A percentile compares a stretch with the other conserved stretches of the same genome.
Conservation (phyloP, 2,329 filamentous ascomycete genomes). For the Thielaviopsis populi region DNA sequence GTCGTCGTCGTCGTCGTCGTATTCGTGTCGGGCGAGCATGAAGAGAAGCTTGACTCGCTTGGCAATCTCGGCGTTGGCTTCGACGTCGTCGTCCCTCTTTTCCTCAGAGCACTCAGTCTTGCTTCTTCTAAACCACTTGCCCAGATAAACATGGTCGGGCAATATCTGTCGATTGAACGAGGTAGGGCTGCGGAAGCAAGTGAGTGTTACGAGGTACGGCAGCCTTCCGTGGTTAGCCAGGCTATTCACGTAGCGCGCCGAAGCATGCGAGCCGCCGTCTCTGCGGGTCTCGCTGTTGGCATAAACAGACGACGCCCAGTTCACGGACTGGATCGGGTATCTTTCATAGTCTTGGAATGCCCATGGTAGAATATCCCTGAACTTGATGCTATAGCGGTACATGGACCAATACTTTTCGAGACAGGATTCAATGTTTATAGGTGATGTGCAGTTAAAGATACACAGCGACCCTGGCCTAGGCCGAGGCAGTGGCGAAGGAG, state of each 20-base stretch:
- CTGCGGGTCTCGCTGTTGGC: no score
- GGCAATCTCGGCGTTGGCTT: not conserved
- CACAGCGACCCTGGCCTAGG: not conserved
- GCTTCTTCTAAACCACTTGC: not conserved
- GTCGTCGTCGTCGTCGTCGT: no score
- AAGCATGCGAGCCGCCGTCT: no score
- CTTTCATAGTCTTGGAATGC: not conserved
- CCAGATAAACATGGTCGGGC: not conserved
- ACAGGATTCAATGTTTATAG: not conserved
- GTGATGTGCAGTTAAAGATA: not conserved
- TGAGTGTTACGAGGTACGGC: not conserved
- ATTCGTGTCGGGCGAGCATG: not conserved
- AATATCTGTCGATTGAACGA: not conserved
- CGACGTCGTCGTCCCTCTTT: not conserved
- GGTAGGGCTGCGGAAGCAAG: not conserved
- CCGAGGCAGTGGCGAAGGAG: not conserved
- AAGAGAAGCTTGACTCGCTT: not conserved
- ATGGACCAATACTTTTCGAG: not conserved
- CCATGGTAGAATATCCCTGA: not conserved
- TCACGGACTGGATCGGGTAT: not conserved
- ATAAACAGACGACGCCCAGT: not conserved
- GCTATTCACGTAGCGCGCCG: not conserved
- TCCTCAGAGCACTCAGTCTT: not conserved
- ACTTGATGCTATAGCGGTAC: not conserved
- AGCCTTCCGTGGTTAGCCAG: not conserved